Base-by-base conservation (phyloP, 352 stramenopile genomes). In the Thalassiosira hispida region DNA sequence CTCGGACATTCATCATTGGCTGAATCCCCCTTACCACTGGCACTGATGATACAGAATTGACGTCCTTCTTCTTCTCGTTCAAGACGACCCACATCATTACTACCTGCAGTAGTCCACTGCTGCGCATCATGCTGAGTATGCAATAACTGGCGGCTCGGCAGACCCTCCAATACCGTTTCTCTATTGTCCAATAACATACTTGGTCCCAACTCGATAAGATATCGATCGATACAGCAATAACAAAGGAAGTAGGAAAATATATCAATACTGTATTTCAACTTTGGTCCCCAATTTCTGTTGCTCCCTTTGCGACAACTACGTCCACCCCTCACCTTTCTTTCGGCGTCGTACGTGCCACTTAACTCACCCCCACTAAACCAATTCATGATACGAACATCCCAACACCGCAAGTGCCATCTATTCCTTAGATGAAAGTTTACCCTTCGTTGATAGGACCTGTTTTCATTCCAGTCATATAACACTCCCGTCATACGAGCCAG, bases 351-450 rank as follows among this genome's bases (percentile, higher is more conserved):
- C 31, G 22, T 47, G 1, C 20, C 23, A 9, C 27, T 0, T 40
- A 63, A 47, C 55, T 63, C 29, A 5, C 31, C 55, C 9, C 55
- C 55, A 63, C 55, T 63, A 22, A 63, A 63, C 27, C 27, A 63
- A 25, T 47, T 63, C 29, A 63, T 47, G 12, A 63, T 63, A 16
- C 27, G 29, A 8, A 63, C 31, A 63, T 63, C 55, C 55, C 55
- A 63, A 16, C 31, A 63, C 22, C 55, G 14, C 55, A 63, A 35
- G 16, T 25, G 27, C 55, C 55, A 63, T 49, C 55, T 20, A 47
- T 63, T 63, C n/a, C 55, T 44, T 47, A 63, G 20, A 20, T 63
- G 55, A 1, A 44, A 31, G 18, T 63, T n/a, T 29, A 63, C 16
- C 12, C 55, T 20, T 47, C 55, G 16, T 42, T 63, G 55, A 63